Base-by-base conservation (phyloP, 2,329 filamentous ascomycete genomes). In the Nothophoma quercina region DNA sequence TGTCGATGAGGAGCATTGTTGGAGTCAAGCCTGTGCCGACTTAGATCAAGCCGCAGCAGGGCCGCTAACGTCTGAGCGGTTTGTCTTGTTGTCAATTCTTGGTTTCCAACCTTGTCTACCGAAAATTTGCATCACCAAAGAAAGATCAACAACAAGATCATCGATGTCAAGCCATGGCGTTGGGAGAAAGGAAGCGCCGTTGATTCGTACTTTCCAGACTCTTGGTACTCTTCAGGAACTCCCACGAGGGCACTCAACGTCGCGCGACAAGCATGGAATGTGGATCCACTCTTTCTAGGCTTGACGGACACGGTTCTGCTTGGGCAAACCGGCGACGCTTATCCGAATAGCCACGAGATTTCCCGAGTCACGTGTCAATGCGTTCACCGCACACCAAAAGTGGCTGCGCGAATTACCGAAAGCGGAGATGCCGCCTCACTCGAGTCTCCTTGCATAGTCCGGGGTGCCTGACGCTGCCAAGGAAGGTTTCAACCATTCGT, bases 1-100 rank as follows among this genome's bases (percentile, higher is more conserved):
- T 39, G 32, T 43, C 50, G 50, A 46, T 32, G 50, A 32, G 32
- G 41, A 40, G 40, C 28, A 5, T 30, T 18, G 12, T 16, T 28
- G 22, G 13, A 16, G 33, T 30, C 43, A 53, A 48, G 43, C 39
- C 25, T 46, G 50, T 38, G 50, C 43, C 50, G 43, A 48, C 38
- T 25, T 38, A 16, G 36, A 15, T 47, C 38, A 53, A 48, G 50
- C 50, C 43, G 50, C 43, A 30, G 29, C 43, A 39, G 28, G 21
- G n/a, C 50, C 43, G 43, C 44, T n/a, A 33, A 38, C 43, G 43
- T 47, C 41, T 46, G 41, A 52, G 36, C 23, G 25, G n/a, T 22
- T 52, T 47, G 43, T n/a, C 50, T 48, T 53, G 43, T 46, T n/a
- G 26, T 23, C 34, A 2, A 21, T 19, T 32, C 19, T 28, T 39